A percentile compares a stretch with the other conserved stretches of the same genome.
Evolutionary conservation across 139 green algal species (phyloP).

Genomic region (Volvox africanus): DNA sequence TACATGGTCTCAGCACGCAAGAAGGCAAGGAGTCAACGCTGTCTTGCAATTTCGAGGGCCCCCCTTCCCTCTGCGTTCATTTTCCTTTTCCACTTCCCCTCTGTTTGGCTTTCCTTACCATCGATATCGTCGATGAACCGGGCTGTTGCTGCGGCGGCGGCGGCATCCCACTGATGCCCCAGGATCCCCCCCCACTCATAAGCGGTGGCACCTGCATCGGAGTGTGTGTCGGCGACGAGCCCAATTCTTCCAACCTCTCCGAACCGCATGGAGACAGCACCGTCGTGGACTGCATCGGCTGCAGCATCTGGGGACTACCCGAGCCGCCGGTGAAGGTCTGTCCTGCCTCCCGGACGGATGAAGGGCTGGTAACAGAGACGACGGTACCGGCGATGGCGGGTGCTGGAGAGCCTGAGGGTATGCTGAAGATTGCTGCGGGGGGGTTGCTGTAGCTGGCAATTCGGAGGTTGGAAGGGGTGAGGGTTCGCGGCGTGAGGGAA

Average conservation of each 20-base stretch:
- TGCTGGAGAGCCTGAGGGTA: neutral
- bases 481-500: constrained; percentile 37
- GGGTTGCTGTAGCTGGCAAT: constrained; percentile 4
- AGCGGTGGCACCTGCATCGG: no score
- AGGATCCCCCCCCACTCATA: no score
- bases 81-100: no score
- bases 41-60: no score
- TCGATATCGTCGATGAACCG: no score
- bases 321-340: neutral
- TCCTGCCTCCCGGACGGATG: neutral
- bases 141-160: no score
- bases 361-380: neutral
- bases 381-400: neutral
- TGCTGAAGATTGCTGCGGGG: neutral
- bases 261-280: constrained; percentile 4
- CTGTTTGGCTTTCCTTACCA: no score
- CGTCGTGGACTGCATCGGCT: neutral
- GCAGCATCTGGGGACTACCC: neutral
- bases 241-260: neutral
- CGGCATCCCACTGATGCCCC: no score
- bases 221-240: neutral
- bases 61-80: no score
- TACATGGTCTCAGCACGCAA: no score
- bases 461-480: constrained; percentile 37
- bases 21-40: no score